Evolutionary conservation across 768 basidiomycete genomes (phyloP).

Genomic region (Boletus sensibilis): DNA sequence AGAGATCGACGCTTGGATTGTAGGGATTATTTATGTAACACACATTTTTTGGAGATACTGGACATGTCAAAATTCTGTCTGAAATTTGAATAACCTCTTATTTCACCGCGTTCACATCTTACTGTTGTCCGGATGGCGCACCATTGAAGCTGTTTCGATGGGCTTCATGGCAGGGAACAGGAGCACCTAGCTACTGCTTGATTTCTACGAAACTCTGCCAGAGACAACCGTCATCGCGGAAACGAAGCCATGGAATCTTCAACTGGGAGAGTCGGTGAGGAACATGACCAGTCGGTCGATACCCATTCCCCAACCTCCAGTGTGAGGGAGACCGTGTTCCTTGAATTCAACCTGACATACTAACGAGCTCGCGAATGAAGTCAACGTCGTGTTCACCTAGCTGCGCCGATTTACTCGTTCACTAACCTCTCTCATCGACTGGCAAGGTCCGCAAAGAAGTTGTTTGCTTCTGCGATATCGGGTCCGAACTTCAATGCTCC

Average conservation of each 20-base stretch:
- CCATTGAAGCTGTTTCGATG: slow-evolving; percentile 46
- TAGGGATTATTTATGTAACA: not conserved
- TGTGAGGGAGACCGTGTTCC: slow-evolving; percentile 96
- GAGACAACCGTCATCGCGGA: not conserved
- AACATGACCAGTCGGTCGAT: slow-evolving; percentile 98
- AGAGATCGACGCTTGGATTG: not conserved
- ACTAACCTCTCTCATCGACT: slow-evolving; percentile 71
- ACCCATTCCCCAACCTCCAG: slow-evolving; percentile 96
- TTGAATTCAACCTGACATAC: slow-evolving; percentile 62
- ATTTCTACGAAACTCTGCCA: slow-evolving; percentile 55
- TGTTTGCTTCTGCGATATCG: no score
- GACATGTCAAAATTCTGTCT: not conserved
- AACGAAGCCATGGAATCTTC: slow-evolving; percentile 24
- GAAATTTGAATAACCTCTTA: slow-evolving; percentile 21
- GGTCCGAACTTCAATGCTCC: no score
- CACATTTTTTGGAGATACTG: not conserved
- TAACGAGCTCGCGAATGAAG: not conserved
- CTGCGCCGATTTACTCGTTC: slow-evolving; percentile 67
- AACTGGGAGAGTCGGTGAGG: slow-evolving; percentile 95
- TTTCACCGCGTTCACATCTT: slow-evolving; percentile 20
- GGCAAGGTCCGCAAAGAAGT: no score
- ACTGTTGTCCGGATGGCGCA: slow-evolving; percentile 27
- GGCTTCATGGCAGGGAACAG: slow-evolving; percentile 99
- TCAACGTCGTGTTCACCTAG: not conserved
- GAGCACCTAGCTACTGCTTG: slow-evolving; percentile 82